Conservation (phyloP, 768 basidiomycete species). For the Mycena polygramma region DNA sequence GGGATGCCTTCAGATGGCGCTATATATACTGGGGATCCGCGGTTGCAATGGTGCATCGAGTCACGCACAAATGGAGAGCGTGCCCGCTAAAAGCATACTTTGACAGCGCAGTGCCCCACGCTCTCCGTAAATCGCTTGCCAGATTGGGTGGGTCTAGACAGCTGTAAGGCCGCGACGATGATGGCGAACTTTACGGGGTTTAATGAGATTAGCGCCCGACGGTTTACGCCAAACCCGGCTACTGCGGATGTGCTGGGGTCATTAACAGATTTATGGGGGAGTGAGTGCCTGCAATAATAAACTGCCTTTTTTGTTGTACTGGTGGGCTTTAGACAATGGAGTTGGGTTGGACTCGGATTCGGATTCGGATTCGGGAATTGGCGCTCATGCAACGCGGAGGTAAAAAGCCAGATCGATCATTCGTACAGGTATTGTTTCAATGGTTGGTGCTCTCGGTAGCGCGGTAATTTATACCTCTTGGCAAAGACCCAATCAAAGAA, state of each 20-base stretch:
- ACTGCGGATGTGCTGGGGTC: not conserved
- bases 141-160: not conserved
- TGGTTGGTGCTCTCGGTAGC: no score
- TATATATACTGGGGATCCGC: constrained; percentile 14
- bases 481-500: not conserved
- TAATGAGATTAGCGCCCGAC: constrained; percentile 11
- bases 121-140: constrained; percentile 12
- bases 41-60: constrained; percentile 15
- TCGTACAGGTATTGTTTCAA: no score
- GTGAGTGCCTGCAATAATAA: not conserved
- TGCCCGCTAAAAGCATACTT: constrained; percentile 16
- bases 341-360: no score
- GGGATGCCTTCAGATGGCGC: not conserved
- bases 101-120: constrained; percentile 16
- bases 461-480: not conserved
- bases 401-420: no score
- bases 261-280: no score
- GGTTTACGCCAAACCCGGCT: not conserved
- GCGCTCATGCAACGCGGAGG: no score
- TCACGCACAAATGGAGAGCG: not conserved
- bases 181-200: constrained; percentile 5
- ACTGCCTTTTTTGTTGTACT: not conserved
- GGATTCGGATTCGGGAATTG: no score
- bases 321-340: no score
- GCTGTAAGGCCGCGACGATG: constrained; percentile 25